Percentiles rank a stretch among this genome's conserved stretches.
These are phyloP conservation scores for Talaromyces sp. DNA, from an alignment of 2,329 filamentous ascomycete species.

Conservation along the genomic window DNA sequence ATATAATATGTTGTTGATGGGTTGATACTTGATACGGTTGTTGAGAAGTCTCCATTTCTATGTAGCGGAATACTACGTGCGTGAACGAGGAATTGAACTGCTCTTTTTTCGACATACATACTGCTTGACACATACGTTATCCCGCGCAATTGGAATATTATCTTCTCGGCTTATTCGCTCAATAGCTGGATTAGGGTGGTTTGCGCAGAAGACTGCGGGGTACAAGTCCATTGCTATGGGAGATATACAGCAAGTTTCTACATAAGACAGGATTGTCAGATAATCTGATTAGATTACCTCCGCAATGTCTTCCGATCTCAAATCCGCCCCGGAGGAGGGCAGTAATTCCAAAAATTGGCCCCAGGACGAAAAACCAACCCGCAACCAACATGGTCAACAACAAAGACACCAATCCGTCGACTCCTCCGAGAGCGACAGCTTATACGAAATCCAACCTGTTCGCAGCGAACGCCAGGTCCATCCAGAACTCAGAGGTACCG, in stretches of 20 bases:
- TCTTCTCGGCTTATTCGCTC: neutral
- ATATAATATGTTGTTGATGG: neutral
- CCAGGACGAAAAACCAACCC: neutral
- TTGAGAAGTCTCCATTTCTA: neutral
- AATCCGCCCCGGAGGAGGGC: neutral
- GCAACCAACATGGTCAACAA: neutral
- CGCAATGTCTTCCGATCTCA: neutral
- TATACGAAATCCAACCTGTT: slow-evolving; percentile 15
- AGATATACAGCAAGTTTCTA: neutral
- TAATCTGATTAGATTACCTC: neutral
- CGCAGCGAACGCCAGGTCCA: slow-evolving; percentile 15
- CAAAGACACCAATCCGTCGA: slow-evolving; percentile 9
- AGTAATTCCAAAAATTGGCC: neutral
- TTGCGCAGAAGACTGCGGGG: neutral
- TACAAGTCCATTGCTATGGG: neutral
- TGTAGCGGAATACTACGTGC: neutral
- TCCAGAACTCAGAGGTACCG: slow-evolving; percentile 11
- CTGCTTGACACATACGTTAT: too few species aligned
- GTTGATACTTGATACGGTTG: neutral
- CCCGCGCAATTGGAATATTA: too few species aligned
- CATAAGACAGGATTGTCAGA: neutral
- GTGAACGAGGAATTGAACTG: neutral
- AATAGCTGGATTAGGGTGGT: neutral
- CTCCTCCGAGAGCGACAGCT: slow-evolving; percentile 12
- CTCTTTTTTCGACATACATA: neutral